phyloP scores from a whole-genome alignment of 768 basidiomycete genomes.

The Paxillus involutus region DNA sequence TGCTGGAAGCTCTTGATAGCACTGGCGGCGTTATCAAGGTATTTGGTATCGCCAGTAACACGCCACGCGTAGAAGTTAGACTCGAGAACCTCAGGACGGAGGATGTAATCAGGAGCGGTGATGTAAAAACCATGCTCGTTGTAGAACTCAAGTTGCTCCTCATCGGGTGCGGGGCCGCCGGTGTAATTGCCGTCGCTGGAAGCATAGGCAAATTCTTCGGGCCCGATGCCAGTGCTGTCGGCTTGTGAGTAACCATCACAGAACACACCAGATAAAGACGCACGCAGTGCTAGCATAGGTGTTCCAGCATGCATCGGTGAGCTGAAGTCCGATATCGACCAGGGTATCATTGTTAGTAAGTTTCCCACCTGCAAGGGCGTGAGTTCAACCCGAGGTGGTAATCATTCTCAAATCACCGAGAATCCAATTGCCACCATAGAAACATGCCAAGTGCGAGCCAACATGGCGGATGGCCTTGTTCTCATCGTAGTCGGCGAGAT shows the following conservation, averaged over 20 bases:
- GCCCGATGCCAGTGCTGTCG: conserved; percentile 74
- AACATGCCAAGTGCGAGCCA: conserved; percentile 75
- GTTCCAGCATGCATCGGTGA: conserved; percentile 79
- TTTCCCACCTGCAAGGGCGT: conserved; percentile 50
- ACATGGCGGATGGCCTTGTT: conserved; percentile 49
- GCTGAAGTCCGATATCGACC: conserved; percentile 54
- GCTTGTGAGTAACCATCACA: not conserved
- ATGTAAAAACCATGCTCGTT: conserved; percentile 66
- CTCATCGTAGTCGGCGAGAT: conserved; percentile 64
- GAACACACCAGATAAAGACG: conserved; percentile 14
- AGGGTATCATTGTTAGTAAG: conserved; percentile 72
- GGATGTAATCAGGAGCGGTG: conserved; percentile 49
- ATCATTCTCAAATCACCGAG: conserved; percentile 40
- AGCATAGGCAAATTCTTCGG: conserved; percentile 64
- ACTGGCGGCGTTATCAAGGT: conserved; percentile 59
- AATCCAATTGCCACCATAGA: conserved; percentile 76
- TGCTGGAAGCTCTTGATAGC: conserved; percentile 61
- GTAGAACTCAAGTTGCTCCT: conserved; percentile 51
- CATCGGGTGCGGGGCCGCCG: conserved; percentile 38
- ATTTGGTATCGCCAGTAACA: conserved; percentile 66
- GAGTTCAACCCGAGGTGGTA: not conserved
- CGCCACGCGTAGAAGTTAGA: conserved; percentile 82
- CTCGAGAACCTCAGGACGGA: conserved; percentile 77
- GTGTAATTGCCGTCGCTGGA: conserved; percentile 66
- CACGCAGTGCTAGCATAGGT: conserved; percentile 73